Conservation (phyloP, 495 filamentous ascomycete species). For the Annulohypoxylon nitens region DNA sequence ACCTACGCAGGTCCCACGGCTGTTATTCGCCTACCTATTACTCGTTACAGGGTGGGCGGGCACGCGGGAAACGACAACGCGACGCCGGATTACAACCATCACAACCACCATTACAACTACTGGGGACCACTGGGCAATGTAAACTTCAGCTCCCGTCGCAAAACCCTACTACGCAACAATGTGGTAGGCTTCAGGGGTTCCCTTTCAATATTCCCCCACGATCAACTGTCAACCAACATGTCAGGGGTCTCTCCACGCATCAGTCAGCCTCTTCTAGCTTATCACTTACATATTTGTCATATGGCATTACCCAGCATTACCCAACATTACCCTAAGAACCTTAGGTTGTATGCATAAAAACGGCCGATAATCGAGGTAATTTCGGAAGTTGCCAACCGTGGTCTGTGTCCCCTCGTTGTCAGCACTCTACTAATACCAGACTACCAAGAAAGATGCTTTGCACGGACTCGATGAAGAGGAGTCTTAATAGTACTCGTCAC, state of each 20-base stretch:
- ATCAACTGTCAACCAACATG: constrained; percentile 32
- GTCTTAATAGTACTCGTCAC: constrained; percentile 15
- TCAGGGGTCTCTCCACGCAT: constrained; percentile 28
- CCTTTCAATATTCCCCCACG: constrained; percentile 37
- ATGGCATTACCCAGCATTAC: constrained; percentile 10
- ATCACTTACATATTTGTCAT: constrained; percentile 34
- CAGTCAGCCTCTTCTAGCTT: constrained; percentile 32
- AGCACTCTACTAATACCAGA: constrained; percentile 12
- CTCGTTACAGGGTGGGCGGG: background rate
- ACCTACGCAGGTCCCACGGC: constrained; percentile 43
- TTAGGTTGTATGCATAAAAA: constrained; percentile 28
- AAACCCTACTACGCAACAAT: background rate
- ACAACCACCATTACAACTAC: background rate
- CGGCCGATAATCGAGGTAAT: constrained; percentile 44
- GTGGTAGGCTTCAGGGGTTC: constrained; percentile 17
- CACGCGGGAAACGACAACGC: background rate
- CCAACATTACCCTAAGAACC: constrained; percentile 17
- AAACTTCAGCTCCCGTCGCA: background rate
- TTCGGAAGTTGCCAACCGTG: constrained; percentile 41
- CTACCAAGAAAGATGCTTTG: constrained; percentile 13
- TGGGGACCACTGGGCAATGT: background rate
- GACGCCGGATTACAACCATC: background rate
- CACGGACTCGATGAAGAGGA: constrained; percentile 27
- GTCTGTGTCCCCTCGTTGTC: constrained; percentile 27
- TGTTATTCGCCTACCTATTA: constrained; percentile 3